Base-by-base conservation (phyloP, 1,284 basidiomycete genomes). In the Leccinum holopus region DNA sequence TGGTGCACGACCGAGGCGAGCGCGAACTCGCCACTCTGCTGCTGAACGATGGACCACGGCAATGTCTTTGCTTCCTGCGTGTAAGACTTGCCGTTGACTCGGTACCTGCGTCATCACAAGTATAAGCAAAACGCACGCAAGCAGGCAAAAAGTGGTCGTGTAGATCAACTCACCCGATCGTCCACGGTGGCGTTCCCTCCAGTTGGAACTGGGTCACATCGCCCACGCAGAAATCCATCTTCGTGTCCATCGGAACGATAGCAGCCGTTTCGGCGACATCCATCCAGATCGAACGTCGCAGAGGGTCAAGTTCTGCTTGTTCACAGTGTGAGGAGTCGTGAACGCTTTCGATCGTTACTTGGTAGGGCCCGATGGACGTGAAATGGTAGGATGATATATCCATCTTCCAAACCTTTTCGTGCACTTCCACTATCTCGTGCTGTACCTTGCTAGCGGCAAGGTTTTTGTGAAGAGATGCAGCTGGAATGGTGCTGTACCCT, bases 181-280 rank as follows among this genome's bases (percentile, higher is more conserved):
- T 90, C 95, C 97, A 99, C 2, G 97, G 96, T n/a, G 96, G 88
- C 55, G 87, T 92, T 58, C 97, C 97, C 77, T 98, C 95, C 18
- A 99, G 81, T 71, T 96, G 87, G 82, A 97, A 98, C 67, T 95
- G 93, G 10, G 94, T 84, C 56, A 87, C 83, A 69, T 98, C 96
- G 30, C 96, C 97, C 9, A 95, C 91, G 75, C 97, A 99, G 68
- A 92, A 90, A 75, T 98, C 90, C 66, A 82, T 82, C 57, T 88
- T 84, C 53, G 88, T 80, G 66, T 91, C 90, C 66, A 94, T 87
- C 0, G 95, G 87, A 39, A 95, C 84, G 63, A 99, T 96, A 9
- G 93, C 88, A 8, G 97, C 97, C 2, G 93, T 95, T 77, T 98
- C 97, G 6, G 95, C 93, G 10, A 98, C 95, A 66, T 97, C 94